These are phyloP conservation scores for Bonia amplexicaulis DNA, from an alignment of 176 grass and related monocot species.

Conservation along the genomic window DNA sequence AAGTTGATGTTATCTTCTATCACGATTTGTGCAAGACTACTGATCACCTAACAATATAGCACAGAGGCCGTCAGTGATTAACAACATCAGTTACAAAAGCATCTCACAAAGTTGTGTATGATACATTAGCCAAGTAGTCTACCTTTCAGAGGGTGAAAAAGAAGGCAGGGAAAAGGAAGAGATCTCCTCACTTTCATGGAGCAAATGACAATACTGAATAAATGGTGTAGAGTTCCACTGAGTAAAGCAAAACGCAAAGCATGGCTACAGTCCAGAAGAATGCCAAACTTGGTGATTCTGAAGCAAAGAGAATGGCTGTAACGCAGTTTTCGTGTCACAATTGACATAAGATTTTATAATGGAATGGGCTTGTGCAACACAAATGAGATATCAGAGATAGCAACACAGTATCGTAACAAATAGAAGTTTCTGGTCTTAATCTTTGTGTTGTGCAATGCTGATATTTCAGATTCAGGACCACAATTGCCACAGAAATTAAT, in stretches of 20 bases:
- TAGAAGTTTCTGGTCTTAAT: not conserved
- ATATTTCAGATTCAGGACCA: not conserved
- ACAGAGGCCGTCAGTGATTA: slow-evolving; percentile 13
- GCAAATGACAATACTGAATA: slow-evolving; percentile 24
- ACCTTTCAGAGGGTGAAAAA: slow-evolving; percentile 21
- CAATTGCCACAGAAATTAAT: not conserved
- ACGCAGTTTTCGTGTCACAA: slow-evolving; percentile 5
- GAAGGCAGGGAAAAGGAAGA: not conserved
- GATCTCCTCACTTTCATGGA: not conserved
- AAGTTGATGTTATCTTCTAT: not conserved
- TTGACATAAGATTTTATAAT: slow-evolving; percentile 16
- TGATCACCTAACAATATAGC: slow-evolving; percentile 18
- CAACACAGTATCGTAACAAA: not conserved
- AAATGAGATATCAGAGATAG: slow-evolving; percentile 6
- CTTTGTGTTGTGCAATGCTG: not conserved
- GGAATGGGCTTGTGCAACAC: not conserved
- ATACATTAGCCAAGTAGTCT: not conserved
- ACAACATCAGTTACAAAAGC: slow-evolving; percentile 21
- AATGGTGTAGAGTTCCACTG: slow-evolving; percentile 14
- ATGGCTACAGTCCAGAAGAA: slow-evolving; percentile 11
- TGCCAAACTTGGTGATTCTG: not conserved
- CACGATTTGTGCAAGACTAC: not conserved
- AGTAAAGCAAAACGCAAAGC: slow-evolving; percentile 40
- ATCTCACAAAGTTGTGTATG: slow-evolving; percentile 5
- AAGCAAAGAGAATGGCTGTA: slow-evolving; percentile 24